Evolutionary conservation across 192 early-diverging fungal genomes (phyloP).

Genomic region (Geosiphon pyriformis): DNA sequence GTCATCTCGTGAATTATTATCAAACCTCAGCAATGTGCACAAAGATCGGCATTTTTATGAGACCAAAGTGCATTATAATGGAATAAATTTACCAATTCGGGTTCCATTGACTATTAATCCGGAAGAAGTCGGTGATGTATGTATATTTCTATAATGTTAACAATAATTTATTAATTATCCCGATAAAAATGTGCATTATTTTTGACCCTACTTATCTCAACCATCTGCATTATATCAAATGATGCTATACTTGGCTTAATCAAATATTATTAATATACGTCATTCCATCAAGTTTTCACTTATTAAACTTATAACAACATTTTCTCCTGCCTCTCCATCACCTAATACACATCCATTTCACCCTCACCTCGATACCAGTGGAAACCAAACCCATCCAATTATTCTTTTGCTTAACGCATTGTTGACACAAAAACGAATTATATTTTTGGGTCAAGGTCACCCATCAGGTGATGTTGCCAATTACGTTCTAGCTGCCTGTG

Average conservation of each 20-base stretch:
- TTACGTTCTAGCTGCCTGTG: conserved; percentile 85
- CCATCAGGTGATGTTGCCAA: conserved; percentile 90
- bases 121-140: conserved; percentile 89
- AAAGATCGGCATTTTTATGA: conserved; percentile 88
- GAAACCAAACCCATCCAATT: conserved; percentile 80
- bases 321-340: conserved; percentile 47
- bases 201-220: too few species aligned
- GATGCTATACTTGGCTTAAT: too few species aligned
- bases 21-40: conserved; percentile 46
- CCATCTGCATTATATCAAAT: too few species aligned
- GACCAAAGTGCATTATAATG: conserved; percentile 78
- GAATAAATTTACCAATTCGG: conserved; percentile 79
- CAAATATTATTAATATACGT: too few species aligned
- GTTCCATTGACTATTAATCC: conserved; percentile 81
- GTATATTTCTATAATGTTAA: too few species aligned
- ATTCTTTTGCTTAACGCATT: conserved; percentile 85
- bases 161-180: too few species aligned
- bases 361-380: conserved; percentile 82
- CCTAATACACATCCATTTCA: conserved; percentile 58
- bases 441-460: conserved; percentile 87
- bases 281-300: conserved; percentile 63
- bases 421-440: conserved; percentile 85
- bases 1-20: conserved; percentile 35
- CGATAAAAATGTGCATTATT: too few species aligned
- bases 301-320: conserved; percentile 74